Percentiles rank a stretch among this genome's conserved stretches.
These are phyloP conservation scores for Balansia obtecta DNA, from an alignment of 2,329 filamentous ascomycete genomes.

Conservation along the genomic window DNA sequence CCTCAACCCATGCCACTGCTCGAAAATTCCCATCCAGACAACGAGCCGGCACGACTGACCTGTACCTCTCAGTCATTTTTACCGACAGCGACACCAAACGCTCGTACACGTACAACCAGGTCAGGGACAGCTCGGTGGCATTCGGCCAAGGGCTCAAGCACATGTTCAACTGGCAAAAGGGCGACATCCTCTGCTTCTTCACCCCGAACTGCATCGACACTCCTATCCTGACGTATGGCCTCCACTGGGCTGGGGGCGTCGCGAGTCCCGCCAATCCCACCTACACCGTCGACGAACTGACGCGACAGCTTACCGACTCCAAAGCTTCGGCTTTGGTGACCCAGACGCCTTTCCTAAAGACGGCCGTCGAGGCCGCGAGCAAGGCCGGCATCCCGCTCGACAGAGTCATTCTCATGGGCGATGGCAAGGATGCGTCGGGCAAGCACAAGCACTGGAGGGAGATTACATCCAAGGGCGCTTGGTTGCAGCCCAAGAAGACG, in stretches of 20 bases:
- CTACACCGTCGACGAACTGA: conserved; percentile 74
- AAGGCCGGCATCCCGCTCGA: conserved; percentile 58
- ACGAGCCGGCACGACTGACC: not conserved
- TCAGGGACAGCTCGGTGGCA: conserved; percentile 52
- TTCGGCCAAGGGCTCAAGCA: conserved; percentile 72
- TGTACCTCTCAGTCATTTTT: conserved; percentile 51
- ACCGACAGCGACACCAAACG: conserved; percentile 58
- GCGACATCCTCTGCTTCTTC: conserved; percentile 73
- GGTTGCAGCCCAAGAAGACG: conserved; percentile 39
- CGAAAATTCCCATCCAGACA: too few species aligned
- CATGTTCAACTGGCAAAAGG: conserved; percentile 65
- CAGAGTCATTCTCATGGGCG: conserved; percentile 65
- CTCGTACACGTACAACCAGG: conserved; percentile 57
- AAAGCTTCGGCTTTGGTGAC: conserved; percentile 65
- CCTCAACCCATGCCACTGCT: too few species aligned
- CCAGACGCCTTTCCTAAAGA: conserved; percentile 52
- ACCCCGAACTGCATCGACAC: conserved; percentile 81
- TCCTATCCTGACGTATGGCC: conserved; percentile 62
- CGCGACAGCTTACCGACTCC: conserved; percentile 71
- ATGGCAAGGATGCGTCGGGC: conserved; percentile 45
- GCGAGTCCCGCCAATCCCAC: conserved; percentile 79
- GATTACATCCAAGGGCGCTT: conserved; percentile 46
- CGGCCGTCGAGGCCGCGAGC: conserved; percentile 54
- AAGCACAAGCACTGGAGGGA: conserved; percentile 59
- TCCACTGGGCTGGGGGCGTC: conserved; percentile 71